Evolutionary conservation across 768 basidiomycete species (phyloP).

Genomic region (Xanthoconium purpureum): DNA sequence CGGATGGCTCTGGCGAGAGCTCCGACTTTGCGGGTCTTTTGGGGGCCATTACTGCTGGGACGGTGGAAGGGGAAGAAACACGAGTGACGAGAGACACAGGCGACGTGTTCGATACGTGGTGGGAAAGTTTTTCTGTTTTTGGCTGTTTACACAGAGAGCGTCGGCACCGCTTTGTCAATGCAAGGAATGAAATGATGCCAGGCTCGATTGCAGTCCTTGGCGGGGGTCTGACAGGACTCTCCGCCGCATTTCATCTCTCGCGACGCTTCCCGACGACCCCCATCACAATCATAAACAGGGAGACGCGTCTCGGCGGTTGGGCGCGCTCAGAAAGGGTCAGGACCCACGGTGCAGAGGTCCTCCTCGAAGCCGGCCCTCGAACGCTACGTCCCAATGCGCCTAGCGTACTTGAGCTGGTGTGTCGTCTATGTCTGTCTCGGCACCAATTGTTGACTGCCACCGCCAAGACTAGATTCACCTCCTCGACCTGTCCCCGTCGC

Average conservation of each 20-base stretch:
- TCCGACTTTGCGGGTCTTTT: constrained; percentile 19
- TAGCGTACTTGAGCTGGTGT: constrained; percentile 75
- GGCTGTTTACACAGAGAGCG: not conserved
- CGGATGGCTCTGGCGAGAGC: constrained; percentile 9
- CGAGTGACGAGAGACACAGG: not conserved
- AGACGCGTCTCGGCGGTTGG: constrained; percentile 81
- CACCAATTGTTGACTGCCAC: constrained; percentile 9
- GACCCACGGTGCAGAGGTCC: constrained; percentile 37
- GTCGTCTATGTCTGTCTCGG: constrained; percentile 9
- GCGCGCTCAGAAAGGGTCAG: constrained; percentile 57
- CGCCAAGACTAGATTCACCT: constrained; percentile 64
- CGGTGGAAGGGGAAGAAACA: not conserved
- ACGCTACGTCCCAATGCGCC: constrained; percentile 78
- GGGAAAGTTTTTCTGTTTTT: constrained; percentile 13
- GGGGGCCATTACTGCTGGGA: constrained; percentile 16
- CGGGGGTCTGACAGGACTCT: constrained; percentile 78
- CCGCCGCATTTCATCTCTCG: constrained; percentile 75
- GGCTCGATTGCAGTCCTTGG: constrained; percentile 66
- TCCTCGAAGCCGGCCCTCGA: constrained; percentile 85
- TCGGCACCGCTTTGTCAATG: not conserved
- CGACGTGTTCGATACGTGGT: constrained; percentile 27
- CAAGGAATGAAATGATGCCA: constrained; percentile 2
- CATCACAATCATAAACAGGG: constrained; percentile 70
- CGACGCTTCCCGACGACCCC: constrained; percentile 54
- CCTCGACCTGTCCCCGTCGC: constrained; percentile 52